Evolutionary conservation across 768 basidiomycete species (phyloP).

Genomic region (Suillus plorans): DNA sequence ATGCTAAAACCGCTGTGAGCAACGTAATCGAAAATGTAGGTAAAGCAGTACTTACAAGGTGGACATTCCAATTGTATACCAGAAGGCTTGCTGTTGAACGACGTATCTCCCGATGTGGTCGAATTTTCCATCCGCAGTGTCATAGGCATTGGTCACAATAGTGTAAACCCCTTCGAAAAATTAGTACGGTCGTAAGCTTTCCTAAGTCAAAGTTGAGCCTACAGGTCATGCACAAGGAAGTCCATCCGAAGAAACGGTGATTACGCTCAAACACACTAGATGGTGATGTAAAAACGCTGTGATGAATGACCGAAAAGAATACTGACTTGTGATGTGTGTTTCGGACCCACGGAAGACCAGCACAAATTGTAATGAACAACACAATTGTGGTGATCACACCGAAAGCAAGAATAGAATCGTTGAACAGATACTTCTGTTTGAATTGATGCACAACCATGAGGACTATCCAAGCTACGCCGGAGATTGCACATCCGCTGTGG

Average conservation of each 20-base stretch:
- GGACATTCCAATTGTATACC: slow-evolving; percentile 75
- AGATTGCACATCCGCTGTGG: slow-evolving; percentile 72
- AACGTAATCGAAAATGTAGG: slow-evolving; percentile 1
- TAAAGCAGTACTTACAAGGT: slow-evolving; percentile 51
- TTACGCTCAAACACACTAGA: slow-evolving; percentile 74
- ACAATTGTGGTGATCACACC: slow-evolving; percentile 59
- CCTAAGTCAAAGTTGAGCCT: slow-evolving; percentile 10
- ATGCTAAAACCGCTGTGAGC: slow-evolving; percentile 43
- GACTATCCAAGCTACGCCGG: slow-evolving; percentile 69
- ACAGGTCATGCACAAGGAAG: slow-evolving; percentile 53
- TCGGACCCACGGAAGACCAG: slow-evolving; percentile 78
- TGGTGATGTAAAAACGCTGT: not conserved
- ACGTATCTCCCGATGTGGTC: slow-evolving; percentile 52
- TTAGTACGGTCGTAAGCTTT: not conserved
- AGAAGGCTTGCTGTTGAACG: slow-evolving; percentile 71
- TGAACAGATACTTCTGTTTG: slow-evolving; percentile 45
- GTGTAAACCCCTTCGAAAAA: slow-evolving; percentile 59
- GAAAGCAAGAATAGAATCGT: slow-evolving; percentile 57
- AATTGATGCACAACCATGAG: slow-evolving; percentile 61
- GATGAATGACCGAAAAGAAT: not conserved
- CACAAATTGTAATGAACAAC: slow-evolving; percentile 57
- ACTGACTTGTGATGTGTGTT: slow-evolving; percentile 80
- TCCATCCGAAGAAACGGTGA: slow-evolving; percentile 80
- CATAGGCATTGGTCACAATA: slow-evolving; percentile 63
- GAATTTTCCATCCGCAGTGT: slow-evolving; percentile 56